Evolutionary conservation across 2,329 filamentous ascomycete species (phyloP).

Genomic region (Stachybotrys echinatus): DNA sequence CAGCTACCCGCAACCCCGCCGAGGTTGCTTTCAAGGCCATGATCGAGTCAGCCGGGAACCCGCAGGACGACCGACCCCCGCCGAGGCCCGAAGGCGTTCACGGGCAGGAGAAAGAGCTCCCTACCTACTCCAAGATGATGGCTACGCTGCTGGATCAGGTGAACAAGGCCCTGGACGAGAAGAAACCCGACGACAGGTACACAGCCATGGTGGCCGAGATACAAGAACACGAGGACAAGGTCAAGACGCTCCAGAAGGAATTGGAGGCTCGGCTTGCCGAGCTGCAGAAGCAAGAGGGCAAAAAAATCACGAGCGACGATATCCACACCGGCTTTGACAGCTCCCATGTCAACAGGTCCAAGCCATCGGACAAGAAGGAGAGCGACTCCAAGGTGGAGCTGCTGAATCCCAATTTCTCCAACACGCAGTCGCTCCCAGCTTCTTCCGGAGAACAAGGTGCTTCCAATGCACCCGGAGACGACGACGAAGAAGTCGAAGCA

Average conservation of each 20-base stretch:
- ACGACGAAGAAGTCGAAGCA: slow-evolving; percentile 70
- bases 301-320: slow-evolving; percentile 90
- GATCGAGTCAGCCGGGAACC: slow-evolving; percentile 72
- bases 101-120: slow-evolving; percentile 65
- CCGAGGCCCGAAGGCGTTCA: slow-evolving; percentile 75
- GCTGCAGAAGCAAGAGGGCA: slow-evolving; percentile 76
- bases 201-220: slow-evolving; percentile 75
- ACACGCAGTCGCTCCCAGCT: slow-evolving; percentile 4
- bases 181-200: slow-evolving; percentile 63
- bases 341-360: slow-evolving; percentile 68
- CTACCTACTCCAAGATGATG: slow-evolving; percentile 96
- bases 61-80: slow-evolving; percentile 70
- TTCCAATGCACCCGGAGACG: slow-evolving; percentile 38
- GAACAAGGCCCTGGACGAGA: slow-evolving; percentile 76
- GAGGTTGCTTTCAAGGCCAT: slow-evolving; percentile 85
- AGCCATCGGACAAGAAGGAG: slow-evolving; percentile 38
- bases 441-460: slow-evolving; percentile 5
- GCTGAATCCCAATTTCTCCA: slow-evolving; percentile 59
- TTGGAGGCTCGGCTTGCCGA: slow-evolving; percentile 68
- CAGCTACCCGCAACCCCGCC: slow-evolving; percentile 60
- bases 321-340: slow-evolving; percentile 88
- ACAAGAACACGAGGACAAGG: slow-evolving; percentile 69
- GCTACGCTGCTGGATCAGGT: slow-evolving; percentile 92
- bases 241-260: slow-evolving; percentile 72
- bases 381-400: slow-evolving; percentile 60